Evolutionary conservation across 805 yeast genomes (phyloP).

Genomic region (Candida sakaeoensis): DNA sequence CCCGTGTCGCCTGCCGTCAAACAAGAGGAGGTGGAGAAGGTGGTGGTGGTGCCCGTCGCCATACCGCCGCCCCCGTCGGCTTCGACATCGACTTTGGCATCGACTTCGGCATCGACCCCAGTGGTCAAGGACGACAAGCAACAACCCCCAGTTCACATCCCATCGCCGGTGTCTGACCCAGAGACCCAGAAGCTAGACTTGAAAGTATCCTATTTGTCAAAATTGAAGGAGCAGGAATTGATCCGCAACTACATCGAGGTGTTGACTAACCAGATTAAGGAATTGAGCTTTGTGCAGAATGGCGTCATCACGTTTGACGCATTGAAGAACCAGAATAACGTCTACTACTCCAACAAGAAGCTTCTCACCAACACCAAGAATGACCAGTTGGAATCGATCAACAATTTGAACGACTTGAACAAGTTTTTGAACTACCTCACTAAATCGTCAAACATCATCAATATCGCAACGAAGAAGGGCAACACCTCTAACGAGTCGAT

Average conservation of each 20-base stretch:
- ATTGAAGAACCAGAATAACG: constrained; percentile 18
- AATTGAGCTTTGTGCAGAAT: constrained; percentile 38
- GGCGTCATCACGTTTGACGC: constrained; percentile 44
- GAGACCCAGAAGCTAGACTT: constrained; percentile 20
- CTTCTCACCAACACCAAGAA: constrained; percentile 6
- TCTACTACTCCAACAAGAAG: constrained; percentile 9
- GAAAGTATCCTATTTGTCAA: constrained; percentile 31
- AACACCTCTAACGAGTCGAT: constrained; percentile 9
- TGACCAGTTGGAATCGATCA: constrained; percentile 37
- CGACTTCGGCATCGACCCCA: too few relatives aligned
- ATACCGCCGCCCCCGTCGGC: background rate
- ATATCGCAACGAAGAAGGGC: constrained; percentile 35
- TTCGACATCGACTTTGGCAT: too few relatives aligned
- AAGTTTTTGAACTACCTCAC: constrained; percentile 35
- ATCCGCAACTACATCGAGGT: constrained; percentile 41
- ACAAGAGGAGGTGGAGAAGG: too few relatives aligned
- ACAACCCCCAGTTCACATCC: too few relatives aligned
- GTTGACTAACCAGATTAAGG: constrained; percentile 40
- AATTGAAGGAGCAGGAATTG: constrained; percentile 41
- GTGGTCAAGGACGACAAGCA: too few relatives aligned
- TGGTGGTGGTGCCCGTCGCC: too few relatives aligned
- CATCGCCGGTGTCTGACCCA: constrained; percentile 3
- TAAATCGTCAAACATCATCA: constrained; percentile 34
- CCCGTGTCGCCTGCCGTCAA: background rate
- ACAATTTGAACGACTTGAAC: constrained; percentile 38